Percentiles rank a stretch among this genome's conserved stretches.
Evolutionary conservation across 805 yeast species (phyloP).

Genomic region (Cyberlindnera euphorbiae): DNA sequence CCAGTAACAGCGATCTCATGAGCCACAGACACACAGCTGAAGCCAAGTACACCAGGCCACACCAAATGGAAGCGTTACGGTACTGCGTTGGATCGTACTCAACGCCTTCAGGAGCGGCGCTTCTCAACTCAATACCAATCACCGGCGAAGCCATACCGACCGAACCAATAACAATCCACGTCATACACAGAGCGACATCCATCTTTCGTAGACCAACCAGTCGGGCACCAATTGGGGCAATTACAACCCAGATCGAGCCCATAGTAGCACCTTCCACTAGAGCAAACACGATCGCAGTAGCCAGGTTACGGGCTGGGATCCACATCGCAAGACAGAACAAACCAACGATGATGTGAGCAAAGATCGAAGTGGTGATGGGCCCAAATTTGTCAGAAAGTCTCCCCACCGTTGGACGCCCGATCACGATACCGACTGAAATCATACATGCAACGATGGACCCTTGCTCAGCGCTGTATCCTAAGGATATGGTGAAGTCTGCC

Average conservation of each 20-base stretch:
- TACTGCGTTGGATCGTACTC: slow-evolving; percentile 42
- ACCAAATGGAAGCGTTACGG: slow-evolving; percentile 49
- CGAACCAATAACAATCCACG: slow-evolving; percentile 48
- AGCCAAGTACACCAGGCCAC: slow-evolving; percentile 49
- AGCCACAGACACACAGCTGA: slow-evolving; percentile 39
- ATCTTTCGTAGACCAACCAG: slow-evolving; percentile 50
- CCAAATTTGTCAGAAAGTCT: slow-evolving; percentile 47
- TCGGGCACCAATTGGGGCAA: slow-evolving; percentile 47
- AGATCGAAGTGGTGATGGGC: slow-evolving; percentile 40
- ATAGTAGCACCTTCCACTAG: slow-evolving; percentile 49
- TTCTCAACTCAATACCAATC: slow-evolving; percentile 50
- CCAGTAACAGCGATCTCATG: slow-evolving; percentile 51
- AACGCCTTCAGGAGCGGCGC: slow-evolving; percentile 25
- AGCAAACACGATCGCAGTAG: slow-evolving; percentile 50
- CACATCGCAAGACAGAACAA: slow-evolving; percentile 45
- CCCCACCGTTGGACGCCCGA: slow-evolving; percentile 57
- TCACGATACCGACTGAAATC: slow-evolving; percentile 51
- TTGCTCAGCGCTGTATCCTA: slow-evolving; percentile 51
- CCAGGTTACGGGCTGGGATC: slow-evolving; percentile 53
- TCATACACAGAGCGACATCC: slow-evolving; percentile 44
- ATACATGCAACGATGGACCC: slow-evolving; percentile 57
- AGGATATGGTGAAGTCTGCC: slow-evolving; percentile 53
- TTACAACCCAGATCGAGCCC: slow-evolving; percentile 58
- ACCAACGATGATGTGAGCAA: slow-evolving; percentile 35
- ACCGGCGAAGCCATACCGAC: slow-evolving; percentile 55